phyloP scores from a whole-genome alignment of 73 alveolate species.

The Paramecium primaurelia region DNA sequence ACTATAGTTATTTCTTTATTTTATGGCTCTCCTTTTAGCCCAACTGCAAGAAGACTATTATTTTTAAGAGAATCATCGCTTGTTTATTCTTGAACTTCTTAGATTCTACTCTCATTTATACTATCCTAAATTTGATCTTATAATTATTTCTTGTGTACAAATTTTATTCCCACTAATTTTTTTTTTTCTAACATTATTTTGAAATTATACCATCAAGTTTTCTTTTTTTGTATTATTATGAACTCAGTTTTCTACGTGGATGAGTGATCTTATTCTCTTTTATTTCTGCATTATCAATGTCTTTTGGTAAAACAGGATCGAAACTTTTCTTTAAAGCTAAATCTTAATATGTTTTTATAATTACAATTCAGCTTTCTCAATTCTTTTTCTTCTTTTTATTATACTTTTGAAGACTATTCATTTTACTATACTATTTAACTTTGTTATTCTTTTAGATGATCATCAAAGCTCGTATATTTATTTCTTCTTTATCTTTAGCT shows the following conservation, averaged over 20 bases:
- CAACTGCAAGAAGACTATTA: not conserved
- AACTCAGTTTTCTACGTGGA: not conserved
- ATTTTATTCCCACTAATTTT: not conserved
- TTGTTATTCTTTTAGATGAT: not conserved
- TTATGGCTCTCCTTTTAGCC: not conserved
- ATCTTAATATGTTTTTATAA: not conserved
- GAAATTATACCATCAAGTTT: not conserved
- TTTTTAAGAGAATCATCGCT: conserved; percentile 4
- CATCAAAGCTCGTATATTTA: not conserved
- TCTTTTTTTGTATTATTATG: not conserved
- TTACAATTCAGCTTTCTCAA: not conserved
- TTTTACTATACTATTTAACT: not conserved
- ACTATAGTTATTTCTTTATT: not conserved
- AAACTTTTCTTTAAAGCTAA: not conserved
- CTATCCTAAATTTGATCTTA: not conserved
- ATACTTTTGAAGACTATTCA: not conserved
- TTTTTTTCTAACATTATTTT: not conserved
- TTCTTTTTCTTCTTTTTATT: not conserved
- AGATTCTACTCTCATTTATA: not conserved
- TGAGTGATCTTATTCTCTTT: not conserved
- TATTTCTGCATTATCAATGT: not conserved
- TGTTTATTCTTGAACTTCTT: not conserved
- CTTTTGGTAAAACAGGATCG: not conserved
- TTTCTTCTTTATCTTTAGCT: not conserved
- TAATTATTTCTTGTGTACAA: not conserved